Evolutionary conservation across 1,284 basidiomycete species (phyloP).

Genomic region (Ceratobasidium sp.): DNA sequence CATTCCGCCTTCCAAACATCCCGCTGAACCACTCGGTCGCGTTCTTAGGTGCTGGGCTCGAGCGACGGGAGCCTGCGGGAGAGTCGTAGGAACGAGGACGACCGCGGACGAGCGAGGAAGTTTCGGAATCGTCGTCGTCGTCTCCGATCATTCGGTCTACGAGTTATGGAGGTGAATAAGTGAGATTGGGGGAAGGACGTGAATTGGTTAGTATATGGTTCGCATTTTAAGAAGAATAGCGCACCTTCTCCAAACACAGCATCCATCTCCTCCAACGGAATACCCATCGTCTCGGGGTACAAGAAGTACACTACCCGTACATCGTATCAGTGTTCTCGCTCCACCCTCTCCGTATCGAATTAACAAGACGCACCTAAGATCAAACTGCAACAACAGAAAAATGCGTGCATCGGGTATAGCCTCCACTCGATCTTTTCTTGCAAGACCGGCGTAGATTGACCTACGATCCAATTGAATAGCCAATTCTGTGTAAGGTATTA

Average conservation of each 20-base stretch:
- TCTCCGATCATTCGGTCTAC: slow-evolving; percentile 54
- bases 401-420: slow-evolving; percentile 96
- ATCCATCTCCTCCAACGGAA: slow-evolving; percentile 63
- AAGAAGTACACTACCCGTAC: slow-evolving; percentile 53
- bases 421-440: slow-evolving; percentile 94
- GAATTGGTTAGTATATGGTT: too few relatives aligned
- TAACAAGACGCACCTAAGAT: slow-evolving; percentile 69
- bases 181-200: slow-evolving; percentile 47
- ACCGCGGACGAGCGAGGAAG: slow-evolving; percentile 66
- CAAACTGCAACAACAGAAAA: slow-evolving; percentile 92
- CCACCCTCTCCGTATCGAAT: too few relatives aligned
- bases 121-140: slow-evolving; percentile 81
- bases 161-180: slow-evolving; percentile 57
- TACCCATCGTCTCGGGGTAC: slow-evolving; percentile 67
- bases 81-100: slow-evolving; percentile 53
- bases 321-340: slow-evolving; percentile 59
- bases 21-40: slow-evolving; percentile 66
- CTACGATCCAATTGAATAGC: slow-evolving; percentile 92
- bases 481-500: slow-evolving; percentile 65
- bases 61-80: slow-evolving; percentile 56
- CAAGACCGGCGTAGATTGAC: slow-evolving; percentile 88
- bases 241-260: slow-evolving; percentile 65
- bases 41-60: slow-evolving; percentile 48
- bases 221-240: too few relatives aligned
- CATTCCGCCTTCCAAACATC: slow-evolving; percentile 65